Evolutionary conservation across 352 stramenopile genomes (phyloP).

Genomic region (Phytophthora hibernalis): DNA sequence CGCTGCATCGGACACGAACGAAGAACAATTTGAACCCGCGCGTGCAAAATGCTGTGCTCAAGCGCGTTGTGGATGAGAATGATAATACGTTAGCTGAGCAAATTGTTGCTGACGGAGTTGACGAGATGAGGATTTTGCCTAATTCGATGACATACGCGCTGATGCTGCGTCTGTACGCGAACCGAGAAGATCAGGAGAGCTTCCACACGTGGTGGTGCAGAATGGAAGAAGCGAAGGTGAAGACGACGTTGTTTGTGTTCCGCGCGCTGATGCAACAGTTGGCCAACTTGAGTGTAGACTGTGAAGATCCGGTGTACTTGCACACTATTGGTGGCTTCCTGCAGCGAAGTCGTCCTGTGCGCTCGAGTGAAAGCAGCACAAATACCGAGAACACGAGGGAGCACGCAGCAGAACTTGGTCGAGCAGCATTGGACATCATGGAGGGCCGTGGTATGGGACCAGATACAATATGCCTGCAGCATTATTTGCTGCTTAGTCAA

Average conservation of each 20-base stretch:
- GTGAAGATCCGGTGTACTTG: slow-evolving; percentile 35
- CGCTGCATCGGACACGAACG: slow-evolving; percentile 51
- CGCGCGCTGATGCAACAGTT: slow-evolving; percentile 63
- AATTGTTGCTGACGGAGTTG: slow-evolving; percentile 51
- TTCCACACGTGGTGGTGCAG: slow-evolving; percentile 59
- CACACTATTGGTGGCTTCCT: slow-evolving; percentile 41
- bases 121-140: slow-evolving; percentile 46
- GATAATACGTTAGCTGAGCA: slow-evolving; percentile 59
- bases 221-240: slow-evolving; percentile 56
- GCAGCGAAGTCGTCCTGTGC: slow-evolving; percentile 9
- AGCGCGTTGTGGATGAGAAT: slow-evolving; percentile 60
- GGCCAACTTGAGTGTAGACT: slow-evolving; percentile 36
- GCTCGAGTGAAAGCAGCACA: slow-evolving; percentile 2
- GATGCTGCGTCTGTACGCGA: slow-evolving; percentile 71
- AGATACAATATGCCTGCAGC: slow-evolving; percentile 54
- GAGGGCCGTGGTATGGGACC: slow-evolving; percentile 33
- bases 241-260: slow-evolving; percentile 58
- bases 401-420: slow-evolving; percentile 35
- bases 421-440: slow-evolving; percentile 45
- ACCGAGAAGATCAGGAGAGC: slow-evolving; percentile 45
- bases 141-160: slow-evolving; percentile 83
- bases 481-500: slow-evolving; percentile 53
- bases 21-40: slow-evolving; percentile 28
- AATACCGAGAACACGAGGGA: slow-evolving; percentile 11
- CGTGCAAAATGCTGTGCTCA: slow-evolving; percentile 74